Evolutionary conservation across 169 alveolate genomes (phyloP).

Genomic region (Cryptosporidium andersoni): DNA sequence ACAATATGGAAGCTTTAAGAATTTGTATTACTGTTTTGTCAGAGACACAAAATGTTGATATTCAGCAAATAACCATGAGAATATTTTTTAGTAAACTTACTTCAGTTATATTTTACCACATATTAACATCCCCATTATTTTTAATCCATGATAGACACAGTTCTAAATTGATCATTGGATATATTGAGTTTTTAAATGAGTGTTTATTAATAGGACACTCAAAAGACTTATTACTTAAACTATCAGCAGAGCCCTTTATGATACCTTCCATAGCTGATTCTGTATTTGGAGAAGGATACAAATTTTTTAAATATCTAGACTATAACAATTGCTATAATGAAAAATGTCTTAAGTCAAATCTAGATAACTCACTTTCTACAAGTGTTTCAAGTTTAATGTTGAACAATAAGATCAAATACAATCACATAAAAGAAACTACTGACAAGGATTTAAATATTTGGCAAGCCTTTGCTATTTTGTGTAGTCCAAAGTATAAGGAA

Average conservation of each 20-base stretch:
- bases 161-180: conserved; percentile 36
- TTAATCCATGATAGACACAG: conserved; percentile 45
- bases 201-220: conserved; percentile 70
- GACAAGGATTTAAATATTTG: conserved; percentile 26
- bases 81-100: conserved; percentile 45
- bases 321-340: conserved; percentile 45
- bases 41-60: conserved; percentile 17
- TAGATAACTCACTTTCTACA: too few relatives aligned
- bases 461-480: conserved; percentile 43
- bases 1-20: conserved; percentile 55
- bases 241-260: conserved; percentile 21
- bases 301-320: conserved; percentile 38
- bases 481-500: conserved; percentile 62
- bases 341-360: background rate
- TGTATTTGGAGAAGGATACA: conserved; percentile 59
- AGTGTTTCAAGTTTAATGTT: too few relatives aligned
- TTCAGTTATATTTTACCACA: conserved; percentile 38
- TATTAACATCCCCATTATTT: conserved; percentile 30
- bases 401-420: too few relatives aligned
- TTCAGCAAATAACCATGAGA: conserved; percentile 43
- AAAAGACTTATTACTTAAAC: conserved; percentile 10
- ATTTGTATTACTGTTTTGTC: conserved; percentile 47
- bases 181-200: conserved; percentile 57
- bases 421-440: too few relatives aligned
- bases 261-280: conserved; percentile 2